phyloP scores from a whole-genome alignment of 148 eudicot genomes.

The Rhododendron molle region DNA sequence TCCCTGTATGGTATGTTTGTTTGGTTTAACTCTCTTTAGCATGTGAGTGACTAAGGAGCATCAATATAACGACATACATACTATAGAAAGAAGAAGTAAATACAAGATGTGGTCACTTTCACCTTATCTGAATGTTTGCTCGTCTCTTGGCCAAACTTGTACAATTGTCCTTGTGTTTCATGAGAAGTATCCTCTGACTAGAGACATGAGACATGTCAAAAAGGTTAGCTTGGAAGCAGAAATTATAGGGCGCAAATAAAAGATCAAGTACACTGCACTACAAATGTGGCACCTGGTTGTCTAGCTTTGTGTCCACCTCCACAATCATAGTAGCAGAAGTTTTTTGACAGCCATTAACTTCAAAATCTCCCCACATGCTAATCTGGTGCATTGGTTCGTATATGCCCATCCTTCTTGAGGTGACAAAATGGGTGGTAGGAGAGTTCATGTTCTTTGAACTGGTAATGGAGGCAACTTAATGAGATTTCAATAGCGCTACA shows the following conservation, averaged over 20 bases:
- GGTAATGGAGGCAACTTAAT: constrained; percentile 9
- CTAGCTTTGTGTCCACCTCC: constrained; percentile 52
- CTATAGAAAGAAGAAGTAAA: background rate
- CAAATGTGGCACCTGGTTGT: constrained; percentile 48
- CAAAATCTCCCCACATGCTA: constrained; percentile 77
- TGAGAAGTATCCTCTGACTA: constrained; percentile 85
- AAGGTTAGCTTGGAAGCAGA: constrained; percentile 4
- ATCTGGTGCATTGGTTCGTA: constrained; percentile 84
- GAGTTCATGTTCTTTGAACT: constrained; percentile 52
- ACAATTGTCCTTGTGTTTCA: constrained; percentile 48
- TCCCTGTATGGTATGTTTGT: background rate
- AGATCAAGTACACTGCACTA: background rate
- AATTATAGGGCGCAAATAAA: background rate
- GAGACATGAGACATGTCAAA: constrained; percentile 7
- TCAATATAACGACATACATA: background rate
- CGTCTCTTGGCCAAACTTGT: constrained; percentile 65
- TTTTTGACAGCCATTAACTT: constrained; percentile 52
- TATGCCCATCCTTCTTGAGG: constrained; percentile 70
- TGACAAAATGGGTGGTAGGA: constrained; percentile 56
- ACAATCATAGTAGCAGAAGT: constrained; percentile 46
- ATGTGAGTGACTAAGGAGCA: background rate
- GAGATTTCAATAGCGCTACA: constrained; percentile 5
- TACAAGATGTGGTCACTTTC: background rate
- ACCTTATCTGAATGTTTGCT: constrained; percentile 72
- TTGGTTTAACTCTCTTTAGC: background rate